phyloP scores from a whole-genome alignment of 2,329 filamentous ascomycete genomes.

The Lasiodiplodia sp. region DNA sequence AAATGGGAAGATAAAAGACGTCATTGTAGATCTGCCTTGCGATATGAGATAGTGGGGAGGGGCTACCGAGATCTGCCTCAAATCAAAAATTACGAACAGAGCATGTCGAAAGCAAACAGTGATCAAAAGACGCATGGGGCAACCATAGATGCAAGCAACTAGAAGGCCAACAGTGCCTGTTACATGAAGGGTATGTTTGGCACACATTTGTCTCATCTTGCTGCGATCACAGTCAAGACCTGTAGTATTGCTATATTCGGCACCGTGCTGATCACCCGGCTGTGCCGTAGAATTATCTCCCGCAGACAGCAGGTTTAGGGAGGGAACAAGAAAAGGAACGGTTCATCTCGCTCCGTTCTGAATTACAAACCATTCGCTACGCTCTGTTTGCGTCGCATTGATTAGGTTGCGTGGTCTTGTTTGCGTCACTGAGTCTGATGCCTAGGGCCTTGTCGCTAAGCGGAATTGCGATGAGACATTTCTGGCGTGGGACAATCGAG shows the following conservation, averaged over 20 bases:
- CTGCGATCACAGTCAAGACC: background rate
- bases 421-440: background rate
- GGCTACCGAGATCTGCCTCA: constrained; percentile 2
- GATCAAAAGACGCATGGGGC: background rate
- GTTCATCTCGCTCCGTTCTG: background rate
- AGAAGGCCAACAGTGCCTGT: background rate
- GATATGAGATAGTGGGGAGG: constrained; percentile 12
- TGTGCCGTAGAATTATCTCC: background rate
- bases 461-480: constrained; percentile 14
- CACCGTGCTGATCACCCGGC: background rate
- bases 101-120: background rate
- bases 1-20: background rate
- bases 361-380: background rate
- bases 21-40: background rate
- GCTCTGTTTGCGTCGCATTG: background rate
- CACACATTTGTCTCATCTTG: background rate
- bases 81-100: constrained; percentile 21
- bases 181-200: background rate
- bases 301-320: background rate
- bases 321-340: background rate
- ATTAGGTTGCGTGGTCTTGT: constrained; percentile 3
- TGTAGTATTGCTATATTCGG: background rate
- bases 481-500: background rate
- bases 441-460: constrained; percentile 9
- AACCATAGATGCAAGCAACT: background rate